Evolutionary conservation across 2,329 filamentous ascomycete species (phyloP).

Genomic region (Exophiala calicioides): DNA sequence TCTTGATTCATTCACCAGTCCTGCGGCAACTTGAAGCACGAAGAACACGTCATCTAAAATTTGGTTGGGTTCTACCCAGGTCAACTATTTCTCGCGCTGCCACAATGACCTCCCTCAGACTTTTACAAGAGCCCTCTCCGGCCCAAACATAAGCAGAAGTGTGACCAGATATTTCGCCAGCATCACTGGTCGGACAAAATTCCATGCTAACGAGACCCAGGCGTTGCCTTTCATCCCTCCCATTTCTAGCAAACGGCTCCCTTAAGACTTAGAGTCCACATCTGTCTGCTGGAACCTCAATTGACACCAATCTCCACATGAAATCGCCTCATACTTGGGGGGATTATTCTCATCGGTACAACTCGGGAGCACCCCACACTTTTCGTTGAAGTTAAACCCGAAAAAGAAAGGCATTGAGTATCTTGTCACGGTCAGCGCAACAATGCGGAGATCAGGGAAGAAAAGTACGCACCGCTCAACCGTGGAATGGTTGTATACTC

Average conservation of each 20-base stretch:
- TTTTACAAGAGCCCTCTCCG: too few species aligned
- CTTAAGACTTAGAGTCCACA: conserved; percentile 10
- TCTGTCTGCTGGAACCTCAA: conserved; percentile 26
- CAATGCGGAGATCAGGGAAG: not conserved
- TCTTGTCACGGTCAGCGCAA: conserved; percentile 43
- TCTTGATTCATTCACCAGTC: too few species aligned
- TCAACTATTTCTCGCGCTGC: too few species aligned
- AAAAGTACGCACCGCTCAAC: too few species aligned
- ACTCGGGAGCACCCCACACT: conserved; percentile 50
- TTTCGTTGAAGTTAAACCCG: conserved; percentile 55
- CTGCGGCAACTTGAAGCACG: too few species aligned
- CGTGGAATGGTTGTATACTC: conserved; percentile 46
- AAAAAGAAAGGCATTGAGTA: conserved; percentile 62
- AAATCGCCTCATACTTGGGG: conserved; percentile 54
- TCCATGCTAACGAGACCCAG: not conserved
- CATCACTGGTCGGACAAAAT: too few species aligned
- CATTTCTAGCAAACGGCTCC: conserved; percentile 6
- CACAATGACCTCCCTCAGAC: too few species aligned
- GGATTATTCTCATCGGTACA: conserved; percentile 44
- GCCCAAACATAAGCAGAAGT: too few species aligned
- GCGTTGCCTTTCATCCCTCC: not conserved
- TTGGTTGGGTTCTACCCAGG: too few species aligned
- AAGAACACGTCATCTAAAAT: too few species aligned
- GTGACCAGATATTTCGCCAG: too few species aligned
- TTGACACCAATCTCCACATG: conserved; percentile 28